Evolutionary conservation across 306 rosid genomes (phyloP), one percentile per base, ranked within the genome.

Genomic region (barrel medic (Medicago truncatula)): DNA sequence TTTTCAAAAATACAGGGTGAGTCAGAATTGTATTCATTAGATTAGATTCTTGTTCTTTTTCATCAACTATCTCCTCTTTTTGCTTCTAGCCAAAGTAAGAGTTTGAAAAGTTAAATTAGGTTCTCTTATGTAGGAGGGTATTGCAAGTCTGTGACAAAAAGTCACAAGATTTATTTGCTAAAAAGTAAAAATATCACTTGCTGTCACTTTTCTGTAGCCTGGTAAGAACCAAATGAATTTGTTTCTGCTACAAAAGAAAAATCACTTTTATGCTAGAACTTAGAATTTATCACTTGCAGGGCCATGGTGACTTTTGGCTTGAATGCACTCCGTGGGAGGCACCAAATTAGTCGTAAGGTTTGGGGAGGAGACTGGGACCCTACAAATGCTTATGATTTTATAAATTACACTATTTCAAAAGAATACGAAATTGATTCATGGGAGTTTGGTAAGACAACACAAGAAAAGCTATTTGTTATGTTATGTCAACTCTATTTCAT

Each of bases 331-430:
- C 36, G 54, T 63, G 99, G 99, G 83, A 92, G 97, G 79, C 97
- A 83, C 85, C 71, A 57, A 41, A 81, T 65, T 39, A 43, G 74
- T 15, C 77, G 50, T 15, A 64, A 14, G 70, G 80, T 56, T 46
- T 95, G 99, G 99, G 90, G 77, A 82, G 97, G 97, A 86, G 86
- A 90, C 44, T 95, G 99, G 99, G 93, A 92, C 83, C 25, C 88
- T 63, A 78, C 78, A 18, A 95, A 95, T 54, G 82, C 97, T 50
- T 16, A 74, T 36, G 88, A 85, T 80, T 89, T 95, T 12, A 87
- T 95, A 60, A 87, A 85, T 4, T 92, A 92, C 76, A 89, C 99
- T 11, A 12, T 88, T 75, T 89, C 93, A 7, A 90, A 86, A 80
- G 88, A 93, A 78, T 90, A 92, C 82, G 46, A 73, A 49, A 95